A percentile compares a stretch with the other conserved stretches of the same genome.
Evolutionary conservation across 2,329 filamentous ascomycete genomes (phyloP).

Genomic region (Parasarocladium wereldwijsianum): DNA sequence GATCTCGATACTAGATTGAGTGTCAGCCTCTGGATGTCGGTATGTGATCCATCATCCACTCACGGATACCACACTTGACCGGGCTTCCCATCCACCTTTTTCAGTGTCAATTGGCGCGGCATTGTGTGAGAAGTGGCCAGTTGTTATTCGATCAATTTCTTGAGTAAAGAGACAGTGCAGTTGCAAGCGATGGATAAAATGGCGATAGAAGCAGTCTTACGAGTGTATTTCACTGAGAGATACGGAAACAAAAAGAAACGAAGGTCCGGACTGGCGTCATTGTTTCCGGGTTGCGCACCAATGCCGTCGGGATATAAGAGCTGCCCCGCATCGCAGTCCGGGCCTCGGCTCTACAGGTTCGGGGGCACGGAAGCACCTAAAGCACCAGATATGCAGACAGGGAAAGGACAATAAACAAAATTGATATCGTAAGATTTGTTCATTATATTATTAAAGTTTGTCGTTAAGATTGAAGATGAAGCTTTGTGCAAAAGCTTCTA

Average conservation of each 20-base stretch:
- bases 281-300: too few relatives aligned
- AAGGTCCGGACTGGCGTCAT: not conserved
- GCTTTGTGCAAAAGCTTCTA: too few relatives aligned
- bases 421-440: too few relatives aligned
- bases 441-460: too few relatives aligned
- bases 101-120: conserved; percentile 45
- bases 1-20: conserved; percentile 33
- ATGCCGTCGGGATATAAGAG: too few relatives aligned
- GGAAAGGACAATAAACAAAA: too few relatives aligned
- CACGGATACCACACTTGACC: conserved; percentile 78
- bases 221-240: not conserved
- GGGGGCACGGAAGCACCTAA: too few relatives aligned
- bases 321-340: too few relatives aligned
- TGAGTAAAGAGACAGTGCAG: not conserved
- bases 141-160: not conserved
- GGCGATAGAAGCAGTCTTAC: not conserved
- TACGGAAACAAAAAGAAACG: not conserved
- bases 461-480: too few relatives aligned
- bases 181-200: too few relatives aligned
- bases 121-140: conserved; percentile 17
- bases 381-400: too few relatives aligned
- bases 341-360: too few relatives aligned
- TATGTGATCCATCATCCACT: conserved; percentile 10
- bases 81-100: conserved; percentile 62
- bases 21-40: conserved; percentile 5